Evolutionary conservation across 495 filamentous ascomycete species (phyloP).

Genomic region (Xylona heveae): DNA sequence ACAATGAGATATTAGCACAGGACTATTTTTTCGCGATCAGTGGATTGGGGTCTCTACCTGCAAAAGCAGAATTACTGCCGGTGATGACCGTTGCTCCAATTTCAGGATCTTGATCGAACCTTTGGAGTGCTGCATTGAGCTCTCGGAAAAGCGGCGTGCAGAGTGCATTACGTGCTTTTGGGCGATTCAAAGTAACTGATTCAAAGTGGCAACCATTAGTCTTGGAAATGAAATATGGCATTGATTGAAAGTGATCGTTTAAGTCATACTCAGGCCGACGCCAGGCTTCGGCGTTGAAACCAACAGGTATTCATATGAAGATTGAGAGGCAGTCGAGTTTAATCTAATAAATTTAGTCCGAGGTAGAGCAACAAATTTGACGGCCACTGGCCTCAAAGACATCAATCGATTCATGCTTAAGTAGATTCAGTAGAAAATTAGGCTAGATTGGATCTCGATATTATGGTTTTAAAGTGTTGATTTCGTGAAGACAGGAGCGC

Average conservation of each 20-base stretch:
- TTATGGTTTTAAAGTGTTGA: slow-evolving; percentile 7
- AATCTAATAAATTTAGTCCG: too few relatives aligned
- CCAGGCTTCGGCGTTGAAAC: slow-evolving; percentile 67
- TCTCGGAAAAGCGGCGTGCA: slow-evolving; percentile 72
- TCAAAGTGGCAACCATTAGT: slow-evolving; percentile 4
- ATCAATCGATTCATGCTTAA: slow-evolving; percentile 31
- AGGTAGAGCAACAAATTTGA: too few relatives aligned
- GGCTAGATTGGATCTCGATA: slow-evolving; percentile 19
- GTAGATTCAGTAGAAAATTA: neutral
- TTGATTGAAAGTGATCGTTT: neutral
- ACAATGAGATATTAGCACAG: neutral
- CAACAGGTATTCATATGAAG: slow-evolving; percentile 57
- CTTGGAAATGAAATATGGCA: slow-evolving; percentile 4
- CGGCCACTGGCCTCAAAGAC: slow-evolving; percentile 33
- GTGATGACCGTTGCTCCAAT: slow-evolving; percentile 71
- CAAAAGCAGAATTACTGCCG: slow-evolving; percentile 72
- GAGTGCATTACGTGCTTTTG: slow-evolving; percentile 86
- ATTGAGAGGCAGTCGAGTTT: slow-evolving; percentile 1
- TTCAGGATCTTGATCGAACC: slow-evolving; percentile 44
- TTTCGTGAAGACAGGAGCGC: slow-evolving; percentile 8
- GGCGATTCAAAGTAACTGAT: slow-evolving; percentile 82
- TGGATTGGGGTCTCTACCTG: slow-evolving; percentile 21
- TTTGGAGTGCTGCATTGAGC: slow-evolving; percentile 60
- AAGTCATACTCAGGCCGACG: slow-evolving; percentile 58
- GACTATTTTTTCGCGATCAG: neutral